These are phyloP conservation scores for Glycine tomentella DNA, from an alignment of 306 rosid species.

Conservation along the genomic window DNA sequence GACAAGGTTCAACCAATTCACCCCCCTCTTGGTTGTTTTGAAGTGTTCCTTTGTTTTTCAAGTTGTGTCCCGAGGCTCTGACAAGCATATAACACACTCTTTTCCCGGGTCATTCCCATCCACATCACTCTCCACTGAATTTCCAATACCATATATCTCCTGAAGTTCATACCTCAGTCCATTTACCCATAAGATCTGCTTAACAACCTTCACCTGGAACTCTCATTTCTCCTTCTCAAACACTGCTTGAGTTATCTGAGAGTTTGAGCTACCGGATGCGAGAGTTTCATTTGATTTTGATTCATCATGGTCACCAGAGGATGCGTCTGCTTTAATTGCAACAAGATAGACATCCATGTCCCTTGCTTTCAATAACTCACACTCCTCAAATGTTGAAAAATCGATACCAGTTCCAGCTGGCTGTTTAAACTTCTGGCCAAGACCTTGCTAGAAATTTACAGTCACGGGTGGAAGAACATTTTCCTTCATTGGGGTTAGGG, in stretches of 20 bases:
- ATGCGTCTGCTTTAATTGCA: slow-evolving; percentile 88
- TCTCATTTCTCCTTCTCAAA: slow-evolving; percentile 92
- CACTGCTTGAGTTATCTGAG: slow-evolving; percentile 92
- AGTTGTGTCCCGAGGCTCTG: slow-evolving; percentile 98
- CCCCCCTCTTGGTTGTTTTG: no score
- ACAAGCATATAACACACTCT: slow-evolving; percentile 98
- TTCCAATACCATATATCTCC: slow-evolving; percentile 96
- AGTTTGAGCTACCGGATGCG: slow-evolving; percentile 55
- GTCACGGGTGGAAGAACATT: slow-evolving; percentile 68
- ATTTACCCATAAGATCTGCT: slow-evolving; percentile 94
- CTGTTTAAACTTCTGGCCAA: slow-evolving; percentile 96
- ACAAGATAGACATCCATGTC: slow-evolving; percentile 76
- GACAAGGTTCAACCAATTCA: no score
- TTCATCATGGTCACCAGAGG: slow-evolving; percentile 55
- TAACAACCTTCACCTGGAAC: slow-evolving; percentile 75
- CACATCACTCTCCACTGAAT: slow-evolving; percentile 80
- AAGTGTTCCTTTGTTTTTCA: no score
- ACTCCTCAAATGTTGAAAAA: slow-evolving; percentile 71
- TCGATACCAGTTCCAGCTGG: slow-evolving; percentile 80
- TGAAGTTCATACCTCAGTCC: slow-evolving; percentile 89
- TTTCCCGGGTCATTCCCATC: slow-evolving; percentile 93
- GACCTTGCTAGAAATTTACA: slow-evolving; percentile 77
- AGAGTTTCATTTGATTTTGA: slow-evolving; percentile 67
- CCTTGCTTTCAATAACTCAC: slow-evolving; percentile 68
- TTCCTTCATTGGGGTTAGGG: slow-evolving; percentile 72